These are phyloP conservation scores for Dacryopinax spathularia DNA, from an alignment of 768 basidiomycete genomes.

Conservation along the genomic window DNA sequence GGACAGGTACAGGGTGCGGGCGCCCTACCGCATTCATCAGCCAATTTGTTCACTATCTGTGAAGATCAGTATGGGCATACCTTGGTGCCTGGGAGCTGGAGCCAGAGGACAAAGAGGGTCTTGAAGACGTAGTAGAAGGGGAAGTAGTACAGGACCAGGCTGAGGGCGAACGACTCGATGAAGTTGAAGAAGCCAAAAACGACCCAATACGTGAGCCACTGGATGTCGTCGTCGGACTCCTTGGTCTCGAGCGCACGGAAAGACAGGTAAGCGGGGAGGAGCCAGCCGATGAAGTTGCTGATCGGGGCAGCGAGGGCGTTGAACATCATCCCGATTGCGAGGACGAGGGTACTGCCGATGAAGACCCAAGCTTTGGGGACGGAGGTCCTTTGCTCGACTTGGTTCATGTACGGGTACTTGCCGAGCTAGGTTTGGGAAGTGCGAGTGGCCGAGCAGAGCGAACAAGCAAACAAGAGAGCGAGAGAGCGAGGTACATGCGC, in stretches of 20 bases:
- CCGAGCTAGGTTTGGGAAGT: constrained; percentile 27
- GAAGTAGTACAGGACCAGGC: constrained; percentile 76
- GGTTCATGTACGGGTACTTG: constrained; percentile 75
- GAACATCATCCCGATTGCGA: constrained; percentile 64
- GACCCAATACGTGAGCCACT: constrained; percentile 98
- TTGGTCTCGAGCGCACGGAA: constrained; percentile 86
- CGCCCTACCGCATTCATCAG: constrained; percentile 42
- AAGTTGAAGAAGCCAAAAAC: constrained; percentile 90
- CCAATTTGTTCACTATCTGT: constrained; percentile 11
- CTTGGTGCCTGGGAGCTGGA: constrained; percentile 72
- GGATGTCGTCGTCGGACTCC: constrained; percentile 68
- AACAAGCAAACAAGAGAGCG: background rate
- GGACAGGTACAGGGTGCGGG: constrained; percentile 62
- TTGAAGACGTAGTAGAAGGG: constrained; percentile 94
- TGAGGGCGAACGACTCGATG: constrained; percentile 70
- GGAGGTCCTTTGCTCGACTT: constrained; percentile 77
- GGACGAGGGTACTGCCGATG: constrained; percentile 51
- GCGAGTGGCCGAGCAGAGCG: background rate
- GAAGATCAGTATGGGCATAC: constrained; percentile 36
- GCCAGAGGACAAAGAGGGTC: constrained; percentile 80
- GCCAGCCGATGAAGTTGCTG: constrained; percentile 92
- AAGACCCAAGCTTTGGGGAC: constrained; percentile 87
- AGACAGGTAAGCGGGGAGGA: constrained; percentile 85
- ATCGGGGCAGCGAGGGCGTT: constrained; percentile 85
- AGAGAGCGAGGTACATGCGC: background rate